Conservation (phyloP, 768 basidiomycete genomes). For the Calocera cornea region DNA sequence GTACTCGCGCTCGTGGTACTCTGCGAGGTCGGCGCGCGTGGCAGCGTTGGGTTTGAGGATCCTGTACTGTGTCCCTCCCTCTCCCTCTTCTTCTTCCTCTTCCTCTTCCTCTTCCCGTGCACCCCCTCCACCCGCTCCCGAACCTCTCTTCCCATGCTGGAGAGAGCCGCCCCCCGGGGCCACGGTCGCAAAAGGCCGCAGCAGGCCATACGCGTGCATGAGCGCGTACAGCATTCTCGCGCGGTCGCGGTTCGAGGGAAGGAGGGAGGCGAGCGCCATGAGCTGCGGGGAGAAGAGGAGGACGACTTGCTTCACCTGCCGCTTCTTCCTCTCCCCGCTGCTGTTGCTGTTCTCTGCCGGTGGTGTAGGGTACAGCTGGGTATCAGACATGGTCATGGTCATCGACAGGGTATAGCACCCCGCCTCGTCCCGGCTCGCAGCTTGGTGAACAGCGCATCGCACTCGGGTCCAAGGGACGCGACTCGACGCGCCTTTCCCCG, state of each 20-base stretch:
- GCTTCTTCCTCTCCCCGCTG: too few relatives aligned
- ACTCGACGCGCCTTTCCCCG: too few relatives aligned
- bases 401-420: too few relatives aligned
- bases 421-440: too few relatives aligned
- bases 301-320: not conserved
- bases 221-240: slow-evolving; percentile 17
- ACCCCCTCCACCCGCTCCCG: not conserved
- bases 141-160: slow-evolving; percentile 21
- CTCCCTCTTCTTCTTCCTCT: not conserved
- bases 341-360: too few relatives aligned
- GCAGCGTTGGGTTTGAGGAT: slow-evolving; percentile 45
- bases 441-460: too few relatives aligned
- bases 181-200: slow-evolving; percentile 44
- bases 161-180: slow-evolving; percentile 47
- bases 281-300: slow-evolving; percentile 1
- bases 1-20: slow-evolving; percentile 62
- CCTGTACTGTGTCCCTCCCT: slow-evolving; percentile 16
- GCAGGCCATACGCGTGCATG: slow-evolving; percentile 10
- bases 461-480: too few relatives aligned
- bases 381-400: too few relatives aligned
- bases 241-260: slow-evolving; percentile 26
- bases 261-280: slow-evolving; percentile 35
- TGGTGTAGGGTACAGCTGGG: too few relatives aligned
- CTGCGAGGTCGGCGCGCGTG: slow-evolving; percentile 39
- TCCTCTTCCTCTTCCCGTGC: too few relatives aligned